Evolutionary conservation across 2,329 filamentous ascomycete genomes (phyloP).

Genomic region (Paraconiothyrium brasiliense): DNA sequence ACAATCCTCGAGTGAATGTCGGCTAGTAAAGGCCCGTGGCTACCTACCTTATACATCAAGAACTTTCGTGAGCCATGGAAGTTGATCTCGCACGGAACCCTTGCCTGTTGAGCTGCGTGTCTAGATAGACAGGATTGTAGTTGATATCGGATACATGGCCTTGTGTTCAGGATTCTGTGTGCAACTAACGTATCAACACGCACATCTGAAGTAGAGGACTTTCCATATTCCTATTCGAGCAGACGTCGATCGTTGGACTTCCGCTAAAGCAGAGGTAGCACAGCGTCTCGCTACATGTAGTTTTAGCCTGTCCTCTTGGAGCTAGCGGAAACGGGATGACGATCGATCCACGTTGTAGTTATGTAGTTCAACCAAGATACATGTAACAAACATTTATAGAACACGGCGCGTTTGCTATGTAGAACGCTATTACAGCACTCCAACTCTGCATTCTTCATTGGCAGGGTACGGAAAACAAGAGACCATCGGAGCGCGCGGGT

Average conservation of each 20-base stretch:
- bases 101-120: no score
- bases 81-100: no score
- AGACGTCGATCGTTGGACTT: background rate
- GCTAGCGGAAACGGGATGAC: slow-evolving; percentile 1
- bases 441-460: background rate
- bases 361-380: background rate
- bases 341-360: background rate
- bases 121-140: no score
- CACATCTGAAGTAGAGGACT: no score
- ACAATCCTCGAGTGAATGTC: no score
- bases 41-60: no score
- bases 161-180: no score
- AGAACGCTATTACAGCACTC: background rate
- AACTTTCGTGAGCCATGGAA: no score
- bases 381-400: background rate
- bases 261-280: background rate
- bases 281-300: background rate
- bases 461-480: background rate
- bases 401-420: background rate
- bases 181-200: no score
- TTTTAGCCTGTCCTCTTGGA: background rate
- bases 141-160: no score
- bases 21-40: no score
- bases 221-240: slow-evolving; percentile 1
- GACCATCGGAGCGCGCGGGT: no score